These are phyloP conservation scores for Phytophthora niederhauseri DNA, from an alignment of 352 stramenopile genomes.

Conservation along the genomic window DNA sequence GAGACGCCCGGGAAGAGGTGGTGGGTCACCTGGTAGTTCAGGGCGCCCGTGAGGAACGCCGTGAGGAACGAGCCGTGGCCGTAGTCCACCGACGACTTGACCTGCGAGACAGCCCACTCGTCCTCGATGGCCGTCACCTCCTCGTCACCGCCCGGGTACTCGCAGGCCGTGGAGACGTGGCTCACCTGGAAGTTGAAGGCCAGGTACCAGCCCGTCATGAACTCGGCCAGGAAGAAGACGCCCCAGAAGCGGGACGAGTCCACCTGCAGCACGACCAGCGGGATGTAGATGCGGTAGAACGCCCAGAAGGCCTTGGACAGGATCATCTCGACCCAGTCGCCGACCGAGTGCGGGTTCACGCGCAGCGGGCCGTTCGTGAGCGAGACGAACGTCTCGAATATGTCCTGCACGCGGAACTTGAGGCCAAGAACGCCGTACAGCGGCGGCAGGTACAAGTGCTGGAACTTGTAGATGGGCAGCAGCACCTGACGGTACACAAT, in stretches of 20 bases:
- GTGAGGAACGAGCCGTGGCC: constrained; percentile 77
- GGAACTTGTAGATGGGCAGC: constrained; percentile 90
- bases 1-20: constrained; percentile 94
- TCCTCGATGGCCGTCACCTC: constrained; percentile 69
- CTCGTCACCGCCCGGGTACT: constrained; percentile 84
- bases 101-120: constrained; percentile 94
- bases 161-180: constrained; percentile 90
- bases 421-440: constrained; percentile 95
- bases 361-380: constrained; percentile 91
- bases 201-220: constrained; percentile 92
- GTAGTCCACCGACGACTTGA: constrained; percentile 96
- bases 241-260: constrained; percentile 63
- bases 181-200: constrained; percentile 95
- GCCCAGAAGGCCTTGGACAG: constrained; percentile 89
- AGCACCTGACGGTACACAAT: constrained; percentile 89
- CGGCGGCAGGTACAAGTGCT: constrained; percentile 94
- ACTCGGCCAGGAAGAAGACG: constrained; percentile 90
- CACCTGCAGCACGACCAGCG: constrained; percentile 78
- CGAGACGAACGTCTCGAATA: constrained; percentile 88
- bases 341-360: constrained; percentile 88
- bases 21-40: constrained; percentile 98
- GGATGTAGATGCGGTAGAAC: constrained; percentile 91
- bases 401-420: constrained; percentile 94
- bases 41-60: constrained; percentile 94
- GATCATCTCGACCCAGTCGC: constrained; percentile 86